Evolutionary conservation across 208 protist genomes (phyloP).

Genomic region (Acanthamoeba sp.): DNA sequence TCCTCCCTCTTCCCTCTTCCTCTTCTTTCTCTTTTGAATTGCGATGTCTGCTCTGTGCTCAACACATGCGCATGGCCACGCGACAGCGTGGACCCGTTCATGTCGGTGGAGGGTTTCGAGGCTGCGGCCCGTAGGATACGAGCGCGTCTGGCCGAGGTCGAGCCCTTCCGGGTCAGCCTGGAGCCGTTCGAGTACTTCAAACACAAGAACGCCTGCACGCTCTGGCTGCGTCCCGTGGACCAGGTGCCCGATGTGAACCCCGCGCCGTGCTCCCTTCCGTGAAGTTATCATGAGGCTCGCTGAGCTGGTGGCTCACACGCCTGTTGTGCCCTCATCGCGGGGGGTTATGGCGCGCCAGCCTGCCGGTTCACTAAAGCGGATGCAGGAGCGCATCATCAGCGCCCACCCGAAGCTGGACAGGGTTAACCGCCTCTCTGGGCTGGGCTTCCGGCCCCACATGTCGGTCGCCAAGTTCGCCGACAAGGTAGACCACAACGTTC

Average conservation of each 20-base stretch:
- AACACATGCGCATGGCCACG: background rate
- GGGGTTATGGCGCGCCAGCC: background rate
- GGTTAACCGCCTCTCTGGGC: background rate
- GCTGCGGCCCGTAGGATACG: background rate
- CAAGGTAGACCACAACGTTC: background rate
- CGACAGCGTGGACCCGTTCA: constrained; percentile 9
- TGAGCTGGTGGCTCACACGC: no score
- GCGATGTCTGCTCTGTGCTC: background rate
- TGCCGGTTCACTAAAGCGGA: background rate
- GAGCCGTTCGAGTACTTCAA: background rate
- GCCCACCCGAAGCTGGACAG: background rate
- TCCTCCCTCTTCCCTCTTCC: background rate
- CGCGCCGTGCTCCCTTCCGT: no score
- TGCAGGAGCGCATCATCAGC: constrained; percentile 25
- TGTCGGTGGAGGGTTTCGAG: background rate
- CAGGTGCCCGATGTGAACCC: background rate
- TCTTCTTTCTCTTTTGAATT: no score
- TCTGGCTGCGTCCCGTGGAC: background rate
- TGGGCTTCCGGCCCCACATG: background rate
- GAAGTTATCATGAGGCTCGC: background rate
- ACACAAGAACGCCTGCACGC: background rate
- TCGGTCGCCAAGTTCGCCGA: background rate
- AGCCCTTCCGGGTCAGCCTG: background rate
- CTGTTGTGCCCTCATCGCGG: background rate
- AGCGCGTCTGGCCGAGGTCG: background rate